Evolutionary conservation across 257 asterid species (phyloP).

Genomic region (Datura wrightii): DNA sequence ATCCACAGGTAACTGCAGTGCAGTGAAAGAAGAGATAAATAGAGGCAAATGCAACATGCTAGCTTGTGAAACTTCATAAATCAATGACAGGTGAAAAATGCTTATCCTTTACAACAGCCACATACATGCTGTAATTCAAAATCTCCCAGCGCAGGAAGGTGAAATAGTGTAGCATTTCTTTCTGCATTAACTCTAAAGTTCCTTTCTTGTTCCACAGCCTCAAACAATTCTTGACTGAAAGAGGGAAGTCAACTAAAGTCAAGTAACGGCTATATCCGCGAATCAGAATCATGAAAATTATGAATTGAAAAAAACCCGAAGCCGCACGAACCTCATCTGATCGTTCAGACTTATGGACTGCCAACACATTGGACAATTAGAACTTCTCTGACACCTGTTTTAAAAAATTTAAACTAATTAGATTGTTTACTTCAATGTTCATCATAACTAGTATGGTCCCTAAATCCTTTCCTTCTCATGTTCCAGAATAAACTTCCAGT

Average conservation of each 20-base stretch:
- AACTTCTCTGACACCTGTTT: conserved; percentile 94
- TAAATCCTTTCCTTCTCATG: background rate
- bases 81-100: conserved; percentile 12
- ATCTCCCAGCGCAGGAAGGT: conserved; percentile 75
- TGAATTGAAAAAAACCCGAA: conserved; percentile 30
- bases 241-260: background rate
- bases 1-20: conserved; percentile 71
- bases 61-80: background rate
- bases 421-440: background rate
- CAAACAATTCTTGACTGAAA: conserved; percentile 96
- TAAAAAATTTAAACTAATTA: conserved; percentile 25
- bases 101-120: conserved; percentile 34
- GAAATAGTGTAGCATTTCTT: conserved; percentile 70
- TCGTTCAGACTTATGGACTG: conserved; percentile 84
- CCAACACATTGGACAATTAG: conserved; percentile 99
- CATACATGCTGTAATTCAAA: conserved; percentile 83
- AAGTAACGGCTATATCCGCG: background rate
- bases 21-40: conserved; percentile 30
- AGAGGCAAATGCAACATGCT: conserved; percentile 23
- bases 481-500: conserved; percentile 10
- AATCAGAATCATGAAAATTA: conserved; percentile 11
- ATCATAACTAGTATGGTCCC: background rate
- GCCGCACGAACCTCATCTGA: conserved; percentile 59
- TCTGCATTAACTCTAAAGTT: conserved; percentile 61
- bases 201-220: conserved; percentile 82